Percentiles rank a stretch among this genome's conserved stretches.
Conservation (phyloP, 23 red algal genomes). For the Porphyridium purpureum region DNA sequence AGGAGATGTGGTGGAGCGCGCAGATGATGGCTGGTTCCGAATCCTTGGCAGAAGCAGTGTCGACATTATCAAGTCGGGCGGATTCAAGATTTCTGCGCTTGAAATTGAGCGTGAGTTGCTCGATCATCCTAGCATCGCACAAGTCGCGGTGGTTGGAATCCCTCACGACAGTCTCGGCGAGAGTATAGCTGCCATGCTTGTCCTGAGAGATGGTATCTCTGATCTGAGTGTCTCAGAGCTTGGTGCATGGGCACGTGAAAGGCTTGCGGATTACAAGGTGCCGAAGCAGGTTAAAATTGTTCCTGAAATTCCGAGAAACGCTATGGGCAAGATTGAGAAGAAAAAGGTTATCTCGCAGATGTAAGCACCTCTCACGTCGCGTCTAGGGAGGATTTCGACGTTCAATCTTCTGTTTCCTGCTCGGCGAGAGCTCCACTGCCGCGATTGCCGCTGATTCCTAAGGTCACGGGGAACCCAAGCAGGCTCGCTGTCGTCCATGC, state of each 20-base stretch:
- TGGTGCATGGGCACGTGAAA: constrained; percentile 15
- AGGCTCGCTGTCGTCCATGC: too few relatives aligned
- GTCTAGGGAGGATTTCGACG: too few relatives aligned
- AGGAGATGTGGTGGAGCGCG: constrained; percentile 61
- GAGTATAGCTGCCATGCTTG: constrained; percentile 36
- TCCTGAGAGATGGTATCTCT: constrained; percentile 2
- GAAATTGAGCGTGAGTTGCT: constrained; percentile 59
- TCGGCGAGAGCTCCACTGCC: too few relatives aligned
- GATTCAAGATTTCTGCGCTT: constrained; percentile 76
- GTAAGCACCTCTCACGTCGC: too few relatives aligned
- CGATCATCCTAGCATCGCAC: constrained; percentile 21
- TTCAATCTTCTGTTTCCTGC: too few relatives aligned
- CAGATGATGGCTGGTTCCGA: constrained; percentile 8
- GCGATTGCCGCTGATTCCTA: not conserved
- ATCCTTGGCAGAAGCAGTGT: constrained; percentile 47
- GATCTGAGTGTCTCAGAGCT: constrained; percentile 1
- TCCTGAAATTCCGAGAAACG: constrained; percentile 49
- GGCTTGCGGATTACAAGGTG: constrained; percentile 36
- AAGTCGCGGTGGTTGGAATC: constrained; percentile 46
- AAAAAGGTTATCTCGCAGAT: constrained; percentile 4
- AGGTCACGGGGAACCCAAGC: not conserved
- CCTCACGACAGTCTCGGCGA: constrained; percentile 46
- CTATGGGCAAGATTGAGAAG: constrained; percentile 84
- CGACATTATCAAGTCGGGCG: constrained; percentile 75
- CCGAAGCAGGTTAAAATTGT: constrained; percentile 27